Conservation (phyloP, 2,329 filamentous ascomycete genomes). For the Cercospora beticola region DNA sequence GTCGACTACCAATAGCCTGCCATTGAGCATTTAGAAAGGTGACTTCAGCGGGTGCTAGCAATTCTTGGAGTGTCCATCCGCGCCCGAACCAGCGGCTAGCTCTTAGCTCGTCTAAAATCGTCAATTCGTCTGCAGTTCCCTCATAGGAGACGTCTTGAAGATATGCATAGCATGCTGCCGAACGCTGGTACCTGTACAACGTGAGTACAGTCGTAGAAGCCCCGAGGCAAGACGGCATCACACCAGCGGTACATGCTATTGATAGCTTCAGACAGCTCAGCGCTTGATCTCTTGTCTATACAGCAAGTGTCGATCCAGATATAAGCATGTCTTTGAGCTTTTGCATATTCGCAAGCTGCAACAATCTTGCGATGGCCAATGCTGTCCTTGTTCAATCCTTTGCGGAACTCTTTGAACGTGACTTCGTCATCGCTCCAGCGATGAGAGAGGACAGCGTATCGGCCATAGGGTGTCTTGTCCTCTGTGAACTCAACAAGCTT, state of each 20-base stretch:
- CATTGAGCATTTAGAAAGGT: constrained; percentile 24
- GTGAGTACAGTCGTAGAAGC: not conserved
- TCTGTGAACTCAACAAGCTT: constrained; percentile 12
- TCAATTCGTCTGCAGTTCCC: too few relatives aligned
- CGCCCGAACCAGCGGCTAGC: constrained; percentile 2
- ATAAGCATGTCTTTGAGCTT: constrained; percentile 7
- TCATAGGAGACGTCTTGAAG: constrained; percentile 8
- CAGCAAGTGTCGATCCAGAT: constrained; percentile 28
- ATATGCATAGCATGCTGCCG: constrained; percentile 11
- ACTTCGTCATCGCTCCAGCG: constrained; percentile 19
- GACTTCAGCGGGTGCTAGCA: constrained; percentile 22
- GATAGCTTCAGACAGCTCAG: constrained; percentile 13
- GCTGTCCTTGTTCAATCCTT: constrained; percentile 8
- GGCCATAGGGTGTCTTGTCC: constrained; percentile 3
- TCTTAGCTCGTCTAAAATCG: not conserved
- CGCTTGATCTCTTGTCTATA: constrained; percentile 24
- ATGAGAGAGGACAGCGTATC: constrained; percentile 17
- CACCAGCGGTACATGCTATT: constrained; percentile 9
- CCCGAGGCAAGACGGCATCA: not conserved
- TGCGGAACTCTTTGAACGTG: constrained; percentile 9
- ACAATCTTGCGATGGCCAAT: constrained; percentile 16
- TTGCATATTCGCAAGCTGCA: constrained; percentile 10
- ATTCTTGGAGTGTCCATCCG: constrained; percentile 32
- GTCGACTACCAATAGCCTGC: constrained; percentile 15
- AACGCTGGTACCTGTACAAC: constrained; percentile 1